Percentiles rank a stretch among this genome's conserved stretches.
phyloP scores from a whole-genome alignment of 2,329 filamentous ascomycete genomes.

The Diaporthe ilicicola region DNA sequence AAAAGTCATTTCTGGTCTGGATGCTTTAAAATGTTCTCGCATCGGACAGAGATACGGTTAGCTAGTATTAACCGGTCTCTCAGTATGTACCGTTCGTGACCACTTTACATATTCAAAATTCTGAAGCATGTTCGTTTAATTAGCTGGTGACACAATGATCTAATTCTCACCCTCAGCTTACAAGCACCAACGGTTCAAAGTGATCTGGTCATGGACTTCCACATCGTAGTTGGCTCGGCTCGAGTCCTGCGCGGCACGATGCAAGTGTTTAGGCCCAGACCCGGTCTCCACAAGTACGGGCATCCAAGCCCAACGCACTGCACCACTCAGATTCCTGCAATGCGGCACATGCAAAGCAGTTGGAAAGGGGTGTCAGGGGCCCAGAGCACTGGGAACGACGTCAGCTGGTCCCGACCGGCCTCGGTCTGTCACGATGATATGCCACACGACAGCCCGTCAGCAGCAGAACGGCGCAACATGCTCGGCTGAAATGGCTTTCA shows the following conservation, averaged over 20 bases:
- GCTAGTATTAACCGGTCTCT: too few species aligned
- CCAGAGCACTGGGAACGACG: not conserved
- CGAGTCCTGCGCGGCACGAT: too few species aligned
- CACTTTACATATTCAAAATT: too few species aligned
- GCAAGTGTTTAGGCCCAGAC: slow-evolving; percentile 21
- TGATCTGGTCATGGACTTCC: not conserved
- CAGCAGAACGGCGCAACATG: not conserved
- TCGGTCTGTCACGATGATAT: not conserved
- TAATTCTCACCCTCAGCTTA: too few species aligned
- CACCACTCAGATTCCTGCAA: not conserved
- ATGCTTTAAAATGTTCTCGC: too few species aligned
- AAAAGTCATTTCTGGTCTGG: too few species aligned
- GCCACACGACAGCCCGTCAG: not conserved
- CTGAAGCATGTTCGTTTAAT: too few species aligned
- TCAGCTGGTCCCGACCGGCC: slow-evolving; percentile 2
- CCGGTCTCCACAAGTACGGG: not conserved
- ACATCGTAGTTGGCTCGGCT: not conserved
- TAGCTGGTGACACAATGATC: too few species aligned
- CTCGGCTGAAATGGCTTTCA: not conserved
- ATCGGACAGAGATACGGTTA: too few species aligned
- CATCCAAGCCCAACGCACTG: not conserved
- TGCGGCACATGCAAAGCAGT: slow-evolving; percentile 4
- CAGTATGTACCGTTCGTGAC: too few species aligned
- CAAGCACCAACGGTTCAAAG: not conserved
- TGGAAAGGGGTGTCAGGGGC: not conserved